These are phyloP conservation scores for Sesbania bispinosa DNA, from an alignment of 306 rosid species.

Conservation along the genomic window DNA sequence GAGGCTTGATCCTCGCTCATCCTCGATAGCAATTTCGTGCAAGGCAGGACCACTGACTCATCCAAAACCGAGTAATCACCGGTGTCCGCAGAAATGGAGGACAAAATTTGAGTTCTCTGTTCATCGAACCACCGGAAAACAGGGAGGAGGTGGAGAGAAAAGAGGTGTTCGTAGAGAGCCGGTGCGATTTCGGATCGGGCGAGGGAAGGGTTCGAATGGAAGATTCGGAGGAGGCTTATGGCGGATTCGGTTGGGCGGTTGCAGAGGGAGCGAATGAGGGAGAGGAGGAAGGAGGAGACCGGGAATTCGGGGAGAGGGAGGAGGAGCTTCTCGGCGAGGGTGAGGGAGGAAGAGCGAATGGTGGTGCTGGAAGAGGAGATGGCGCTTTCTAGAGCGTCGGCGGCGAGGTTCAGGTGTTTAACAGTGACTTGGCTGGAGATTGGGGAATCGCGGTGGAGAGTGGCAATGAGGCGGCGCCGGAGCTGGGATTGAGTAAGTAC, in stretches of 20 bases:
- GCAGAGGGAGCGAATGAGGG: constrained; percentile 52
- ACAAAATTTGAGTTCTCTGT: constrained; percentile 48
- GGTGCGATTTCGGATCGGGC: constrained; percentile 75
- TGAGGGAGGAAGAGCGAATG: constrained; percentile 47
- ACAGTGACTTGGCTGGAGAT: constrained; percentile 32
- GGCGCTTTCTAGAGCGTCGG: constrained; percentile 56
- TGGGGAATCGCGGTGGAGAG: constrained; percentile 29
- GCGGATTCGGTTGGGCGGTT: constrained; percentile 47
- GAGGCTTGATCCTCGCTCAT: constrained; percentile 63
- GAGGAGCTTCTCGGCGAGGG: constrained; percentile 63
- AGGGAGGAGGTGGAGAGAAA: constrained; percentile 64
- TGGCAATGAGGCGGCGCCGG: constrained; percentile 46
- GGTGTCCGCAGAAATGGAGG: background rate
- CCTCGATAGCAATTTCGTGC: constrained; percentile 55
- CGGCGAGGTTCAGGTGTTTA: constrained; percentile 53
- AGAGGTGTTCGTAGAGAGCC: constrained; percentile 59
- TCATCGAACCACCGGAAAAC: constrained; percentile 51
- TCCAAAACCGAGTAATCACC: constrained; percentile 38
- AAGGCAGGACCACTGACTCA: constrained; percentile 34
- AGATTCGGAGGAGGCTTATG: constrained; percentile 46
- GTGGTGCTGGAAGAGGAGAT: constrained; percentile 39
- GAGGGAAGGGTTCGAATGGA: constrained; percentile 44
- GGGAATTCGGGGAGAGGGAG: constrained; percentile 46
- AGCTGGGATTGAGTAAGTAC: constrained; percentile 43
- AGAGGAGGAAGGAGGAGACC: constrained; percentile 56